These are phyloP conservation scores for Selaginella tamariscina DNA, from an alignment of 75 land plant genomes.

Conservation along the genomic window DNA sequence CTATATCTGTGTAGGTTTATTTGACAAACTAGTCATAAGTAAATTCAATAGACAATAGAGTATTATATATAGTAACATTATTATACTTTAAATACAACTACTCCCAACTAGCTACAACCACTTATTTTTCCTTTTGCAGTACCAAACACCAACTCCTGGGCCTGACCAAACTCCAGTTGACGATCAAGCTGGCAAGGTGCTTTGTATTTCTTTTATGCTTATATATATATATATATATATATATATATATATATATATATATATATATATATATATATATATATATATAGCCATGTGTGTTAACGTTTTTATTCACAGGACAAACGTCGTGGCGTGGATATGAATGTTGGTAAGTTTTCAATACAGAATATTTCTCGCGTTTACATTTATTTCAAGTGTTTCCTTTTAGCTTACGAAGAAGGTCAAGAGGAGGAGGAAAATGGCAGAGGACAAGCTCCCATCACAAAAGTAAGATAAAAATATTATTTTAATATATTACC, in stretches of 20 bases:
- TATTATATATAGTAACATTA: too few species aligned
- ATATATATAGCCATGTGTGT: too few species aligned
- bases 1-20: too few species aligned
- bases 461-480: not conserved
- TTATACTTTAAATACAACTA: too few species aligned
- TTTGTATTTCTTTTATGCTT: not conserved
- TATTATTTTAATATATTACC: not conserved
- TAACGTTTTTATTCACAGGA: not conserved
- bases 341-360: conserved; percentile 6
- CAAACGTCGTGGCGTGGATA: not conserved
- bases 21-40: too few species aligned
- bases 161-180: not conserved
- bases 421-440: not conserved
- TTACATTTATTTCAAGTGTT: not conserved
- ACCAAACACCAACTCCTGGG: not conserved
- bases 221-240: too few species aligned
- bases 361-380: not conserved
- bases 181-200: not conserved
- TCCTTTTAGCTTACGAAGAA: not conserved
- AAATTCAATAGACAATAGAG: too few species aligned
- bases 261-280: too few species aligned
- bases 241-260: too few species aligned
- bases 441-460: not conserved
- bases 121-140: not conserved
- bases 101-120: not conserved